phyloP scores from a whole-genome alignment of 1,284 basidiomycete genomes.

The Microbotryum violaceum region DNA sequence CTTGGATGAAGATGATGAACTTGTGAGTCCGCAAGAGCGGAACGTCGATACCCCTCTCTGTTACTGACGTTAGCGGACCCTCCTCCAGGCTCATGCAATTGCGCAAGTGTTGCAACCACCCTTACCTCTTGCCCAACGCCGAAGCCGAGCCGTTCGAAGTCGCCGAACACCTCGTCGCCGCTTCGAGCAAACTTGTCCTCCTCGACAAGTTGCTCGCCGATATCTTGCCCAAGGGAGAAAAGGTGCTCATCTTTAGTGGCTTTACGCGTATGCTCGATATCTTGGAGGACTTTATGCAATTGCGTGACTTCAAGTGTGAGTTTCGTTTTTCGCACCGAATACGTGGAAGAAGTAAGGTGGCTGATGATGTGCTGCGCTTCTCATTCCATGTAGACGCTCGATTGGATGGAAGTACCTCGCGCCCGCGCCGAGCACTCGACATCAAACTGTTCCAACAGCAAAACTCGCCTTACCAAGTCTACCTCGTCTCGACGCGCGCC shows the following conservation, averaged over 20 bases:
- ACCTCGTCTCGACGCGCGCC: slow-evolving; percentile 31
- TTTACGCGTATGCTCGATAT: slow-evolving; percentile 44
- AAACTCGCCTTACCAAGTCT: slow-evolving; percentile 40
- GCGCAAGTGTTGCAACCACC: slow-evolving; percentile 48
- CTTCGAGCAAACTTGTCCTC: slow-evolving; percentile 45
- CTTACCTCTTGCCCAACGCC: slow-evolving; percentile 51
- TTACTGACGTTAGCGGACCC: not conserved
- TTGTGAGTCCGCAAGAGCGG: slow-evolving; percentile 32
- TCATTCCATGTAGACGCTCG: slow-evolving; percentile 9
- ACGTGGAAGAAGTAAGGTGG: too few relatives aligned
- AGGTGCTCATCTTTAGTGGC: slow-evolving; percentile 43
- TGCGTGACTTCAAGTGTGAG: slow-evolving; percentile 23
- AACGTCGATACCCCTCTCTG: not conserved
- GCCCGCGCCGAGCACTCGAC: slow-evolving; percentile 52
- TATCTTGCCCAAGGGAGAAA: slow-evolving; percentile 31
- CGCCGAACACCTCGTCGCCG: slow-evolving; percentile 53
- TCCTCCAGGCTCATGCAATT: slow-evolving; percentile 45
- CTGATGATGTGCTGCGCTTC: not conserved
- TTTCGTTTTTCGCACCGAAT: not conserved
- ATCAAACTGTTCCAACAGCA: slow-evolving; percentile 58
- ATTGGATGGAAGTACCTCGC: slow-evolving; percentile 35
- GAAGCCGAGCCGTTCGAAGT: slow-evolving; percentile 50
- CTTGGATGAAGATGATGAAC: slow-evolving; percentile 53
- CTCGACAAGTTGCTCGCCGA: slow-evolving; percentile 33
- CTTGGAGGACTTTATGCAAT: slow-evolving; percentile 29